These are phyloP conservation scores for Musa beccarii DNA, from an alignment of 176 grass and related monocot genomes.

Conservation along the genomic window DNA sequence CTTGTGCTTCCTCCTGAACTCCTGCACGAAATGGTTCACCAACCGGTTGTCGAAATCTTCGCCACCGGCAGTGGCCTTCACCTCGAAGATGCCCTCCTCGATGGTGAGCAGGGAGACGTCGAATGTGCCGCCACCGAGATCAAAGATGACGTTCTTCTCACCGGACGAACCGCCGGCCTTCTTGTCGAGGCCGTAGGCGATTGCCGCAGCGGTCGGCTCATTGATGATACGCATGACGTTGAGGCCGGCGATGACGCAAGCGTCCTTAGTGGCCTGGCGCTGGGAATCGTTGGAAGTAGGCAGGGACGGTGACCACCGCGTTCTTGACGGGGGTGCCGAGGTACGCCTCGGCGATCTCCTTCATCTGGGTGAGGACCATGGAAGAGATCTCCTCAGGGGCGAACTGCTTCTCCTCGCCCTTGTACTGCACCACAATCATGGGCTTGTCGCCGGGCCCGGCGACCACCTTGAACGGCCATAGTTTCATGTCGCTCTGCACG, in stretches of 20 bases:
- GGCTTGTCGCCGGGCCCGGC: background rate
- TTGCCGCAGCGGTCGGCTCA: slow-evolving; percentile 3
- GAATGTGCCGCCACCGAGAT: slow-evolving; percentile 77
- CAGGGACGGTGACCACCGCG: background rate
- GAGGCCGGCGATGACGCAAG: background rate
- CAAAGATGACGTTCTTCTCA: slow-evolving; percentile 84
- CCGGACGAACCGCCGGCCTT: background rate
- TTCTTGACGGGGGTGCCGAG: background rate
- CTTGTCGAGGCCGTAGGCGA: slow-evolving; percentile 9
- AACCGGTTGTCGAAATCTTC: slow-evolving; percentile 72
- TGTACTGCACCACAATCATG: slow-evolving; percentile 2
- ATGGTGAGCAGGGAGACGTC: slow-evolving; percentile 60
- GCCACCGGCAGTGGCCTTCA: slow-evolving; percentile 44
- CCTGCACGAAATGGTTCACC: slow-evolving; percentile 70
- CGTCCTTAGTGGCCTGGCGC: slow-evolving; percentile 1
- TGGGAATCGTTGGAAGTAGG: slow-evolving; percentile 1
- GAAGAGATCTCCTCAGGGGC: slow-evolving; percentile 7
- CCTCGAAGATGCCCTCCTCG: slow-evolving; percentile 71
- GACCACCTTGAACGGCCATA: slow-evolving; percentile 4
- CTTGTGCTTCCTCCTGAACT: slow-evolving; percentile 60
- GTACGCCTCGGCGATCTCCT: slow-evolving; percentile 4
- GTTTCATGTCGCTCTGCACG: slow-evolving; percentile 5
- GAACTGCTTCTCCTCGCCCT: slow-evolving; percentile 11
- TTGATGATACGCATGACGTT: slow-evolving; percentile 2
- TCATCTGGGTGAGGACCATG: slow-evolving; percentile 9